phyloP scores from a whole-genome alignment of 2,329 filamentous ascomycete species.

The Epichloe festucae region DNA sequence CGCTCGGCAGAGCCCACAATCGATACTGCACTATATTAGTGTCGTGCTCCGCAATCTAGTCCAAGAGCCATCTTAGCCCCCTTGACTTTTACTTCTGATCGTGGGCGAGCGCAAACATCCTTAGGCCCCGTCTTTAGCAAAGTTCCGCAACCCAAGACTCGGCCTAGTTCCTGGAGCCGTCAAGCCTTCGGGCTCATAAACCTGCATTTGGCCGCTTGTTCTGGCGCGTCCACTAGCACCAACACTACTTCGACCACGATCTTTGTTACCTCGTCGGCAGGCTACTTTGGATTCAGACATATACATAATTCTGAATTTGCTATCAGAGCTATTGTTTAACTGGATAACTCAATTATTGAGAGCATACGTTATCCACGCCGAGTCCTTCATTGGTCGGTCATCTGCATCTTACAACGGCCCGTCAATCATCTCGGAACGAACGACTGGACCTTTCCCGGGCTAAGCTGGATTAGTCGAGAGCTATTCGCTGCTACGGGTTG shows the following conservation, averaged over 20 bases:
- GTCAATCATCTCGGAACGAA: not conserved
- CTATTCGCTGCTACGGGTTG: not conserved
- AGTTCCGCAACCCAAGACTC: conserved; percentile 12
- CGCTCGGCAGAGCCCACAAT: conserved; percentile 17
- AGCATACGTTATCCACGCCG: not conserved
- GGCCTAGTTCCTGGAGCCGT: conserved; percentile 8
- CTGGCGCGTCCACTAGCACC: conserved; percentile 4
- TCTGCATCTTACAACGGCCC: not conserved
- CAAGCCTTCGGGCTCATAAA: conserved; percentile 5
- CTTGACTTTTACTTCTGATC: conserved; percentile 13
- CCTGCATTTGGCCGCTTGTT: conserved; percentile 5
- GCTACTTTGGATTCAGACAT: not conserved
- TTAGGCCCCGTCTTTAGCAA: conserved; percentile 9
- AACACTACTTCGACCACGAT: conserved; percentile 1
- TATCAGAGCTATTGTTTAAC: not conserved
- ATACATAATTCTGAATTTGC: not conserved
- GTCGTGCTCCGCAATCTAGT: conserved; percentile 24
- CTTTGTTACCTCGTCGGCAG: not conserved
- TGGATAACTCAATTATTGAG: not conserved
- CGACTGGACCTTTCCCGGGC: not conserved
- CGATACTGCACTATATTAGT: conserved; percentile 29
- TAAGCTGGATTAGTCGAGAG: not conserved
- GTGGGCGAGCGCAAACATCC: conserved; percentile 12
- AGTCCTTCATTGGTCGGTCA: not conserved
- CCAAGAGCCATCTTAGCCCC: conserved; percentile 14